phyloP scores from a whole-genome alignment of 2,329 filamentous ascomycete species.

The Periglandula ipomoeae region DNA sequence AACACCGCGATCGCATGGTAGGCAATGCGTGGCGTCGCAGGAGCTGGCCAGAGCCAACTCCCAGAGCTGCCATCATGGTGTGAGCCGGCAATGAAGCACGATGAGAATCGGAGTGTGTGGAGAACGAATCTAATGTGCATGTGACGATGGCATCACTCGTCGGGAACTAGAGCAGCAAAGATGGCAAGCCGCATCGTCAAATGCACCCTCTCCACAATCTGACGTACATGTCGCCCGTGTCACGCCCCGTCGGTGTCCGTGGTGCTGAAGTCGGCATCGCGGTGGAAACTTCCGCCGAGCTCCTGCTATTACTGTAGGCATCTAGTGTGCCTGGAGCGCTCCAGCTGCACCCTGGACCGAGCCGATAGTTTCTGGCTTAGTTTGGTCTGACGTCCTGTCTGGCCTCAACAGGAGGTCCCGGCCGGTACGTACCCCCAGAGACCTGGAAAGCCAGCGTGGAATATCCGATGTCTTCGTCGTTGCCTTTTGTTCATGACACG shows the following conservation, averaged over 20 bases:
- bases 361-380: too few relatives aligned
- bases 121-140: background rate
- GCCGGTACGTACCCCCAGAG: background rate
- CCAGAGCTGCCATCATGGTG: conserved; percentile 23
- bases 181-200: background rate
- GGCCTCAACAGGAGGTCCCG: background rate
- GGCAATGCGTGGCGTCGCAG: conserved; percentile 22
- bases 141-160: too few relatives aligned
- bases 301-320: too few relatives aligned
- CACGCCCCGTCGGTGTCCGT: too few relatives aligned
- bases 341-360: too few relatives aligned
- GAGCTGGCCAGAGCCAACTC: conserved; percentile 25
- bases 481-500: conserved; percentile 1
- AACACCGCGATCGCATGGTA: conserved; percentile 20
- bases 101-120: background rate
- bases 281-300: background rate
- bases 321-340: too few relatives aligned
- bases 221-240: too few relatives aligned
- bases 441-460: conserved; percentile 1
- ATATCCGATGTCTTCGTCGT: background rate
- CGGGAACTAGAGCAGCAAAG: too few relatives aligned
- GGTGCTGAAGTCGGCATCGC: background rate
- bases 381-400: background rate
- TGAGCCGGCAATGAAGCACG: conserved; percentile 1
- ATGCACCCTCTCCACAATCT: background rate